Evolutionary conservation across 1,284 basidiomycete species (phyloP), one percentile per base, ranked within the genome.

Genomic region (Microbotryomycetes sp.): DNA sequence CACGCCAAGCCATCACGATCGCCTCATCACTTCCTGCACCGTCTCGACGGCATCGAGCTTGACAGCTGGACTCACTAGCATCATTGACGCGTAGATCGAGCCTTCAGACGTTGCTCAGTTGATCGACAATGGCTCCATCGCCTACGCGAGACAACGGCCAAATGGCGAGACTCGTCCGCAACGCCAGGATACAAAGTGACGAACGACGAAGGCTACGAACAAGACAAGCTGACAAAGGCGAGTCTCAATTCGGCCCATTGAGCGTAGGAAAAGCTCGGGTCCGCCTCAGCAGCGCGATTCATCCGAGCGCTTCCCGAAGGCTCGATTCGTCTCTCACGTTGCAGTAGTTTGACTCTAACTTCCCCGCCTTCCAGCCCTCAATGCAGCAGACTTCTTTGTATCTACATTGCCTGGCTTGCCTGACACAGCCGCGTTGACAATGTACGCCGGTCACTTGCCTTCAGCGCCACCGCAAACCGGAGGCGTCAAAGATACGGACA

Each of bases 361-460:
- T n/a, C n/a, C n/a, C n/a, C n/a, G n/a, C n/a, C n/a, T n/a, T n/a
- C 5, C 58, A 69, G 64, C 47, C 16, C 62, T 70, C 60, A 58
- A 52, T 23, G 67, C 71, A 6, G 70, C 70, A 26, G 60, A 54
- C 49, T 72, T 71, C 64, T 72, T 65, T 65, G 71, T 71, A 50
- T 69, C 69, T 2, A 57, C 62, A 14, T 56, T 72, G 5, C 70
- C 71, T 4, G 71, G 71, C 23, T 66, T 70, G 29, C 65, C 70
- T 16, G n/a, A 54, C n/a, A 53, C 54, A 45, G 69, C 71, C 36
- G 61, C 65, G 0, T 49, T 75, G 12, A 65, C 69, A 19, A 65
- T 73, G 62, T 74, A 69, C 63, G 70, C 67, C 15, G 74, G 74
- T 30, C 73, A 75, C 62, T 53, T 75, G 48, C 70, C 74, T 6